Percentiles rank a stretch among this genome's conserved stretches.
Evolutionary conservation across 2,329 filamentous ascomycete genomes (phyloP).

Genomic region (Penicillium griseofulvum): DNA sequence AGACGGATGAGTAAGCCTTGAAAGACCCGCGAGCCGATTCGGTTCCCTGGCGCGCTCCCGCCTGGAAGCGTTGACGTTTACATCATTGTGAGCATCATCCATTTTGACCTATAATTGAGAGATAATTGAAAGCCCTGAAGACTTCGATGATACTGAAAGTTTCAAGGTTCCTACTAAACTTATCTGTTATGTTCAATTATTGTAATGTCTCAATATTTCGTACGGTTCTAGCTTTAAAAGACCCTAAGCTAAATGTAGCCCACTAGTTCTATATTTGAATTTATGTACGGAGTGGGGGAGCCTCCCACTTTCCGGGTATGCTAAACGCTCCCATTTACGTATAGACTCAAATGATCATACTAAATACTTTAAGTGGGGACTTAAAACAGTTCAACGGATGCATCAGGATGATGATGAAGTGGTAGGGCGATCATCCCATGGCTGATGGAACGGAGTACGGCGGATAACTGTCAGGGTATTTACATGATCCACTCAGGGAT

Average conservation of each 20-base stretch:
- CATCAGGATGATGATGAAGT: slow-evolving; percentile 19
- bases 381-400: slow-evolving; percentile 1
- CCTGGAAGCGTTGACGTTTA: slow-evolving; percentile 14
- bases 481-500: not conserved
- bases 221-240: not conserved
- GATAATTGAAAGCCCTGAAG: not conserved
- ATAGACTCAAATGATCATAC: not conserved
- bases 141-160: too few species aligned
- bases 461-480: slow-evolving; percentile 7
- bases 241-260: not conserved
- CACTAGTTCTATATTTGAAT: not conserved
- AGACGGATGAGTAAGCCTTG: slow-evolving; percentile 17
- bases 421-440: slow-evolving; percentile 26
- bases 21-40: slow-evolving; percentile 2
- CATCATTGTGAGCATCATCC: slow-evolving; percentile 30
- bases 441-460: slow-evolving; percentile 6
- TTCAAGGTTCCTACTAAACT: not conserved
- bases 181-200: not conserved
- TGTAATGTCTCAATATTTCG: not conserved
- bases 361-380: not conserved
- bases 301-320: not conserved
- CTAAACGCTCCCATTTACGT: not conserved
- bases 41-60: slow-evolving; percentile 19
- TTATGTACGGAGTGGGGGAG: not conserved
- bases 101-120: slow-evolving; percentile 6